Evolutionary conservation across 2,329 filamentous ascomycete species (phyloP).

Genomic region (Curvularia lunata): DNA sequence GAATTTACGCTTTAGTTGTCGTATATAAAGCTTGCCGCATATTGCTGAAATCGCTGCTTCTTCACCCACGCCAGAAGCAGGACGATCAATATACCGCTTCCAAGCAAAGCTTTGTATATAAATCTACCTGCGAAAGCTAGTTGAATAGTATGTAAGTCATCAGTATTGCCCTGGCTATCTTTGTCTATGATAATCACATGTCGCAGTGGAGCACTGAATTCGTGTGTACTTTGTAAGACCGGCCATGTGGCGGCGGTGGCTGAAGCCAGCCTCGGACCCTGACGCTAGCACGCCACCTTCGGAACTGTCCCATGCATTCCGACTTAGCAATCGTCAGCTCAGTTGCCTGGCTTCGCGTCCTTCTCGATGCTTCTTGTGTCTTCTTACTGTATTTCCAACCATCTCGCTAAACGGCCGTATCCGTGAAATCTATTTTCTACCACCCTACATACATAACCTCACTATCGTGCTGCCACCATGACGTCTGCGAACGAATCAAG

Average conservation of each 20-base stretch:
- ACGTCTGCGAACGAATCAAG: constrained; percentile 45
- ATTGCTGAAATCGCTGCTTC: no score
- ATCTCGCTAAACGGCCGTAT: constrained; percentile 1
- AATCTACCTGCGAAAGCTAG: no score
- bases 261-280: constrained; percentile 12
- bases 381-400: constrained; percentile 17
- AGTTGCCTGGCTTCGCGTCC: constrained; percentile 14
- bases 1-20: neutral
- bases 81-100: neutral
- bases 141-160: no score
- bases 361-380: constrained; percentile 30
- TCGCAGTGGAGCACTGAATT: no score
- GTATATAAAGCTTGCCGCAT: no score
- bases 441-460: neutral
- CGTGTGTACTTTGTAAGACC: neutral
- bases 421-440: neutral
- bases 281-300: constrained; percentile 13
- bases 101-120: neutral
- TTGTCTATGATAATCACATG: no score
- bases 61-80: no score
- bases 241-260: constrained; percentile 4
- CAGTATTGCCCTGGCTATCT: no score
- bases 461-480: constrained; percentile 19
- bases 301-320: constrained; percentile 13
- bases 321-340: constrained; percentile 22